Evolutionary conservation across 306 rosid genomes (phyloP).

Genomic region (Pterocarpus macrocarpus): DNA sequence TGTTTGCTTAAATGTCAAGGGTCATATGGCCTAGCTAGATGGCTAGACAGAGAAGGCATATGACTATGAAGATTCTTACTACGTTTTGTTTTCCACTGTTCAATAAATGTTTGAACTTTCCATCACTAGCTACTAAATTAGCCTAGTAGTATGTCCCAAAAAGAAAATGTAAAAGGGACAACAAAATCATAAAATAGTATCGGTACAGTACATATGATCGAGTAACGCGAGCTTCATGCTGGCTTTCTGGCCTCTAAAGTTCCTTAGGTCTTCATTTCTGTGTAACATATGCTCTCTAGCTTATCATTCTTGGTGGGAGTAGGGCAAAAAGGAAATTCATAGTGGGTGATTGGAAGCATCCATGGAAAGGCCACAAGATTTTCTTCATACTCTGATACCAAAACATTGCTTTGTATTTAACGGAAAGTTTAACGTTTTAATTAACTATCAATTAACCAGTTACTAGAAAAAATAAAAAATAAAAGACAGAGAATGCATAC

Average conservation of each 20-base stretch:
- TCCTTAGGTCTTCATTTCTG: constrained; percentile 11
- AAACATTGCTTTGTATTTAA: not conserved
- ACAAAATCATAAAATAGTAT: constrained; percentile 29
- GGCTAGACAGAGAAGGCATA: constrained; percentile 15
- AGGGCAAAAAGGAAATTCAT: not conserved
- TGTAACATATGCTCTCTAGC: not conserved
- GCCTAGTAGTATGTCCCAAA: constrained; percentile 33
- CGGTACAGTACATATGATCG: constrained; percentile 2
- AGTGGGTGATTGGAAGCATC: not conserved
- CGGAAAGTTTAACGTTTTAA: too few relatives aligned
- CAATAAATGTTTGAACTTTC: constrained; percentile 7
- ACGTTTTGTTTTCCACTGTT: constrained; percentile 41
- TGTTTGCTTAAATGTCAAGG: constrained; percentile 31
- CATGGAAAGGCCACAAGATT: too few relatives aligned
- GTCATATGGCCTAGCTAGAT: constrained; percentile 34
- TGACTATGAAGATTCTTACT: constrained; percentile 6
- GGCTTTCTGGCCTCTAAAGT: constrained; percentile 10
- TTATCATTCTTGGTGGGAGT: not conserved
- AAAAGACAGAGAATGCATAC: too few relatives aligned
- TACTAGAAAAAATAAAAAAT: too few relatives aligned
- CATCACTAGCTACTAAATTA: constrained; percentile 34
- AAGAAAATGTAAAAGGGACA: constrained; percentile 34
- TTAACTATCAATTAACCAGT: too few relatives aligned
- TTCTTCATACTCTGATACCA: too few relatives aligned
- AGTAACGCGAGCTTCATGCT: constrained; percentile 32